These are phyloP conservation scores for Fraxinus sp. DNA, from an alignment of 305 asterid genomes.

Conservation along the genomic window DNA sequence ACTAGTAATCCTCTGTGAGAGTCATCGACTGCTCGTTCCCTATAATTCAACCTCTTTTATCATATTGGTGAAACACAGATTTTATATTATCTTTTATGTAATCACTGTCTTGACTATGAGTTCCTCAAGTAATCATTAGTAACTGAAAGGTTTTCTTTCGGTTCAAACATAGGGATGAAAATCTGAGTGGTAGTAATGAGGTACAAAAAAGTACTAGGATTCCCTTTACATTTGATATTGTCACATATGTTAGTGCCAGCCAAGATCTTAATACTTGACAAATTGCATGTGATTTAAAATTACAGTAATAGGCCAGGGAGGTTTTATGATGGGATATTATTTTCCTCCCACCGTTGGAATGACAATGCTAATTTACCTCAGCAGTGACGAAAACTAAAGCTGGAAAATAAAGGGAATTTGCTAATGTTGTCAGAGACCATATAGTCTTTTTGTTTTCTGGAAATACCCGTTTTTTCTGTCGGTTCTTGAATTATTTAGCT, in stretches of 20 bases:
- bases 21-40: neutral
- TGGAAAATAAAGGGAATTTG: neutral
- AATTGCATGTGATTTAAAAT: neutral
- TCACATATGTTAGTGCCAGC: neutral
- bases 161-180: neutral
- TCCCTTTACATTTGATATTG: neutral
- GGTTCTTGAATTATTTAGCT: neutral
- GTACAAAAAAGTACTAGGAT: neutral
- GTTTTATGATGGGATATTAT: neutral
- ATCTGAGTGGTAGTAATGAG: neutral
- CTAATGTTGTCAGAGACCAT: neutral
- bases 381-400: neutral
- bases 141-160: neutral
- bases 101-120: neutral
- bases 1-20: neutral
- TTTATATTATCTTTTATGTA: neutral
- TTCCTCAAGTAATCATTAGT: neutral
- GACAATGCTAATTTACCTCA: neutral
- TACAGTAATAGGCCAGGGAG: neutral
- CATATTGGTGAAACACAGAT: neutral
- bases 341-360: neutral
- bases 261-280: neutral
- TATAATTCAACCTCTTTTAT: neutral
- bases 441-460: neutral
- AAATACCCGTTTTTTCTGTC: neutral